phyloP scores from a whole-genome alignment of 192 early-diverging fungal species.

The Phlyctochytrium arcticum region DNA sequence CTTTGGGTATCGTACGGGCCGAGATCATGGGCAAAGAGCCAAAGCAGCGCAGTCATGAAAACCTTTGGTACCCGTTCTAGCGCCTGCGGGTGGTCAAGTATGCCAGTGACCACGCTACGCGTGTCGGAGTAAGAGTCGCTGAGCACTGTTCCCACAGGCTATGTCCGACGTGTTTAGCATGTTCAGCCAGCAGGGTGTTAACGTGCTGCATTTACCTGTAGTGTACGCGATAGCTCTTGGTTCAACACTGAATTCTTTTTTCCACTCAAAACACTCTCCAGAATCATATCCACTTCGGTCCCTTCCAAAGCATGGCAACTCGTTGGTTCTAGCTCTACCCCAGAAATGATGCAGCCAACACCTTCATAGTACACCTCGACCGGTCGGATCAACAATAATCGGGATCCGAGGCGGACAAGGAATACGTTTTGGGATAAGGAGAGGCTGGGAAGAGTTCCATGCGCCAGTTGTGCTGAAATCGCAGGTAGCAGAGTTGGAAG shows the following conservation, averaged over 20 bases:
- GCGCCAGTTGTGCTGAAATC: conserved; percentile 12
- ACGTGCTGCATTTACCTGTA: too few species aligned
- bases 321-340: conserved; percentile 39
- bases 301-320: conserved; percentile 44
- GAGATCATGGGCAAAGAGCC: conserved; percentile 21
- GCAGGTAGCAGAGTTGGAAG: conserved; percentile 26
- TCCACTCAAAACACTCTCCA: conserved; percentile 17
- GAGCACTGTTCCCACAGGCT: conserved; percentile 25
- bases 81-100: conserved; percentile 29
- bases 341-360: conserved; percentile 19
- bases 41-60: conserved; percentile 34
- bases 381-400: conserved; percentile 29
- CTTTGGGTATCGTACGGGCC: neutral
- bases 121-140: conserved; percentile 30
- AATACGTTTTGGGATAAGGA: conserved; percentile 7
- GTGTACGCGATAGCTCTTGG: too few species aligned
- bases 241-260: too few species aligned
- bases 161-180: neutral
- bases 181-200: too few species aligned
- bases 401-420: conserved; percentile 30
- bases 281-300: conserved; percentile 31
- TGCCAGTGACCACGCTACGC: conserved; percentile 28
- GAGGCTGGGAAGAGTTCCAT: conserved; percentile 7
- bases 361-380: conserved; percentile 40
- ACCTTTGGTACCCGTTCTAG: conserved; percentile 18